These are phyloP conservation scores for Fagus sylvatica DNA, from an alignment of 306 rosid species.

Conservation along the genomic window DNA sequence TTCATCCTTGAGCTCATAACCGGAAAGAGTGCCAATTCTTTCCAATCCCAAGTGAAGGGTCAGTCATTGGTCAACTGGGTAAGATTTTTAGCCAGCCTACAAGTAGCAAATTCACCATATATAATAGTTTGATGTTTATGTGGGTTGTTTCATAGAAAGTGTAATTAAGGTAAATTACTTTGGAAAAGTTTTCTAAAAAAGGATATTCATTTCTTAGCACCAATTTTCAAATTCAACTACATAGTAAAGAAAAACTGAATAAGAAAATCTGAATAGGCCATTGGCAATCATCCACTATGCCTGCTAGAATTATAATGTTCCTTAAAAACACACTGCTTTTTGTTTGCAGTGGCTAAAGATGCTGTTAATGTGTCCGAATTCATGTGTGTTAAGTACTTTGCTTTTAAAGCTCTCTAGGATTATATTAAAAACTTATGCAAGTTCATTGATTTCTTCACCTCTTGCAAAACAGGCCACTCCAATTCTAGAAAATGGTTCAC, in stretches of 20 bases:
- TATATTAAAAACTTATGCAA: neutral
- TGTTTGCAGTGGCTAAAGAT: neutral
- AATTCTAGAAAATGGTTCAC: conserved; percentile 20
- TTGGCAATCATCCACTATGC: neutral
- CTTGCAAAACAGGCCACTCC: conserved; percentile 22
- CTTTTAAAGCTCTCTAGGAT: too few species aligned
- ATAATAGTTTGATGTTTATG: neutral
- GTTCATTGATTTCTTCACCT: neutral
- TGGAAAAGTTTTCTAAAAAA: neutral
- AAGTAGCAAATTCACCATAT: neutral
- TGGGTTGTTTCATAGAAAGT: neutral
- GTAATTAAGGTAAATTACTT: neutral
- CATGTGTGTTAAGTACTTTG: too few species aligned
- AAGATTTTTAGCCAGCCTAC: conserved; percentile 17
- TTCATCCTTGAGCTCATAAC: conserved; percentile 34
- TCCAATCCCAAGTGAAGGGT: conserved; percentile 10
- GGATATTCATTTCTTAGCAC: neutral
- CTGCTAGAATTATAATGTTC: neutral
- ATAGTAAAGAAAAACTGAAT: too few species aligned
- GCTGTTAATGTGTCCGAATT: neutral
- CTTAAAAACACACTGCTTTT: neutral
- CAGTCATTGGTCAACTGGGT: conserved; percentile 30
- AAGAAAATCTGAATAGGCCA: too few species aligned
- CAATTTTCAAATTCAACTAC: too few species aligned
- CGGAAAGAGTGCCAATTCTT: conserved; percentile 9